Evolutionary conservation across 805 yeast species (phyloP), one percentile per base, ranked within the genome.

Genomic region (Starmerella powellii): DNA sequence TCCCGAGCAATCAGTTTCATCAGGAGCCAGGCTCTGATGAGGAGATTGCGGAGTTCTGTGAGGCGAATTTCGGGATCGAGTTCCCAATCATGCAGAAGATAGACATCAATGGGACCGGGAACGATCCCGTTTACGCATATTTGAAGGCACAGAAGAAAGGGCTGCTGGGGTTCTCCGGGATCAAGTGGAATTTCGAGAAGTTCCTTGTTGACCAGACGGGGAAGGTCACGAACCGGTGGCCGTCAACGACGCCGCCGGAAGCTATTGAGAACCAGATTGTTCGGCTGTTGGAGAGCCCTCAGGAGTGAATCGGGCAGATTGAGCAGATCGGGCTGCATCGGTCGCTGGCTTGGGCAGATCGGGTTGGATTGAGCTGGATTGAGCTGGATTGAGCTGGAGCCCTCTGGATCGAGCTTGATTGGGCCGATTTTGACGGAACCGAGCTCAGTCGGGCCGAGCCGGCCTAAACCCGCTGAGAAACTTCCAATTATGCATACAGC

Each of bases 1-100:
- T 86, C 71, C 96, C 96, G 26, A 83, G 95, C 63, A 82, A 84
- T 64, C 95, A 85, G 60, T 86, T 86, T 59, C 73, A 53, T 80
- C 91, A 67, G 83, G 87, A 63, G 79, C 91, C 52, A 5, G 78
- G 77, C 3, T 56, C 72, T 2, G 75, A 72, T 38, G 72, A 76
- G 43, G 86, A 81, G 55, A 83, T 84, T 50, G 76, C 74, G 17
- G 61, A 69, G 35, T 81, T 80, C 65, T 86, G 95, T 63, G 63
- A 73, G 34, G 57, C 76, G 55, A 86, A 84, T 67, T 91, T 78
- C 60, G 95, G 95, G 41, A 96, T 88, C 32, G 67, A 80, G 15
- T 88, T 91, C 78, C 95, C 95, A 24, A 72, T 88, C 26, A 65
- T 88, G 73, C 70, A 73, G 60, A 88, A 87, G 70, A 62, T 86